Evolutionary conservation across 768 basidiomycete genomes (phyloP), one percentile per base, ranked within the genome.

Genomic region (Trametes elegans): DNA sequence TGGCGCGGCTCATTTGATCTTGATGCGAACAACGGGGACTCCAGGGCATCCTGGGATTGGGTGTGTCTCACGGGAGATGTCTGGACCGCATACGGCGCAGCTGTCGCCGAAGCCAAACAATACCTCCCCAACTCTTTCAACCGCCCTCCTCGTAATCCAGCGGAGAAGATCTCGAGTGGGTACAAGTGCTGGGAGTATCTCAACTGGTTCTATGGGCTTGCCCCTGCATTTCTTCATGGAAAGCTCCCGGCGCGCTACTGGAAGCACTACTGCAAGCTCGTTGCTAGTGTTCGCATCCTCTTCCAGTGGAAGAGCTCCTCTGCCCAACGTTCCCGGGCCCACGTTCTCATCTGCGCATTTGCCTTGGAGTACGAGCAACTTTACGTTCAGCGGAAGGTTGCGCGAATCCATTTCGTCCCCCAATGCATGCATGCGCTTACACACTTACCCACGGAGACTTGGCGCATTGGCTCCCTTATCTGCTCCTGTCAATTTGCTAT

Each of bases 41-140:
- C 59, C 26, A 61, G 46, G 21, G 28, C 5, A 0, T 54, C 55
- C 0, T 76, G 74, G 73, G 63, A 66, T 8, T 75, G 71, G 69
- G 68, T 62, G 0, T 55, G 62, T 0, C 50, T 68, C 0, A 31
- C 11, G 1, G 64, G 49, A 3, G 46, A 52, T 1, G 32, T 49
- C 0, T 80, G 79, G 77, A 64, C 60, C 6, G 35, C 27, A 2
- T 76, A 78, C 59, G 75, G 75, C 0, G 47, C 56, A 38, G 49
- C 28, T 0, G 73, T 78, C 16, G 73, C 68, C 0, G 54, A 39
- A 9, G 60, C 68, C 1, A 64, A 58, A 1, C 57, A 58, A 0
- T 76, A 69, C 48, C 60, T 77, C 16, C 75, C 75, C n/a, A 65
- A 68, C 0, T 75, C 70, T 0, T 76, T 76, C 62, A 70, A 76